Evolutionary conservation across 2,329 filamentous ascomycete genomes (phyloP), one percentile per base, ranked within the genome.

Genomic region (Colletotrichum cereale): DNA sequence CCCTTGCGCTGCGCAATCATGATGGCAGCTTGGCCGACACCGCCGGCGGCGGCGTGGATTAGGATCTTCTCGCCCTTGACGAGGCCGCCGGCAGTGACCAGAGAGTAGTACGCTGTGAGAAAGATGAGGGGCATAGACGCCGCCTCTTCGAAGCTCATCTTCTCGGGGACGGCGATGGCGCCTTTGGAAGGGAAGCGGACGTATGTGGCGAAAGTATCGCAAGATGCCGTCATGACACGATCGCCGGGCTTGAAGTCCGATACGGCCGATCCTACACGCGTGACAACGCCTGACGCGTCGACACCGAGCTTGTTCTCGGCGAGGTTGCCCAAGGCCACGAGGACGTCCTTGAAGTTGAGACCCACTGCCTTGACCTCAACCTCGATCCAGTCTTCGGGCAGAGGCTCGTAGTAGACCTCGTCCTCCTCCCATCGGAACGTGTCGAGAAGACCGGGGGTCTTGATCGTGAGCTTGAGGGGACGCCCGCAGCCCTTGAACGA

Each of bases 11-110:
- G 80, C 0, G 81, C 80, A 4, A 84, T 73, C 70, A 78, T 77
- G 44, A 84, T 81, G 40, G 81, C 82, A 1, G 81, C 81, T 67
- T 83, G 82, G 2, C 82, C 83, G 78, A n/a, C n/a, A n/a, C n/a
- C n/a, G n/a, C n/a, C n/a, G n/a, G n/a, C n/a, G n/a, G n/a, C n/a
- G n/a, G n/a, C 79, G 62, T 84, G 82, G 40, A 85, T 81, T 3
- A 85, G 76, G 7, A 85, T 77, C 5, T 73, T 79, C 66, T 85
- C 80, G 4, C 81, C 82, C 0, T 78, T 75, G 16, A 77, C 71
- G 0, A 87, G 76, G 0, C 80, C 77, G 14, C 66, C 66, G 11
- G 67, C 66, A 11, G 78, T 70, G 40, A 80, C 66, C 4, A 75
- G 73, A 1, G 76, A 79, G 62, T 81, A 79, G 0, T 67, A 57